Evolutionary conservation across 1,284 basidiomycete genomes (phyloP).

Genomic region (Anthracocystis panici-leucophaei): DNA sequence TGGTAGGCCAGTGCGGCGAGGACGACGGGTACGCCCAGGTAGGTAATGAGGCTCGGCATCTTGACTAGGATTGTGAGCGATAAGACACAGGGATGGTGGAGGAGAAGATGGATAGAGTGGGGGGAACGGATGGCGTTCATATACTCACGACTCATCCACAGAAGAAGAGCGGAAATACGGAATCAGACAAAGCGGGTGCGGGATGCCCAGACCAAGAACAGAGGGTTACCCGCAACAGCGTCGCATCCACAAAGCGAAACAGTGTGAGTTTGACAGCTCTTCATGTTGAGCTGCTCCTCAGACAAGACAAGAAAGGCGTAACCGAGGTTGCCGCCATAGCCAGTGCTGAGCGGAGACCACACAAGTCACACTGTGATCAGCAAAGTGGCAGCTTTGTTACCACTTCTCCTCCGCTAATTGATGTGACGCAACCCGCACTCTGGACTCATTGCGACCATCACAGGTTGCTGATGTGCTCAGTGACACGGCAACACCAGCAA

Average conservation of each 20-base stretch:
- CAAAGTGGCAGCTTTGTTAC: too few relatives aligned
- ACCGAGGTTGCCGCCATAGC: too few relatives aligned
- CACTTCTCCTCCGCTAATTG: too few relatives aligned
- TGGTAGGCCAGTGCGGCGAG: slow-evolving; percentile 44
- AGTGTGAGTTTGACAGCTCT: background rate
- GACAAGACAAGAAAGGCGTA: too few relatives aligned
- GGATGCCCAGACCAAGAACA: background rate
- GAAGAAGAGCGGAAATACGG: background rate
- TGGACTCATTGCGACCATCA: too few relatives aligned
- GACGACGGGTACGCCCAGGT: slow-evolving; percentile 34
- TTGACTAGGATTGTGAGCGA: background rate
- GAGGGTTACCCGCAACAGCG: background rate
- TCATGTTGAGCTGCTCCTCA: background rate
- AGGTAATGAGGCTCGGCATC: slow-evolving; percentile 42
- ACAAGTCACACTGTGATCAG: too few relatives aligned
- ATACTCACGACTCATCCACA: background rate
- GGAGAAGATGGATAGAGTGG: background rate
- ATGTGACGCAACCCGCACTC: too few relatives aligned
- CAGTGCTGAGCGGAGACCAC: too few relatives aligned
- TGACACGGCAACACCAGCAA: too few relatives aligned
- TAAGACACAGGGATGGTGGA: background rate
- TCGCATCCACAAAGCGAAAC: background rate
- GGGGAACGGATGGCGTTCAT: background rate
- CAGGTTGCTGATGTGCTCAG: too few relatives aligned
- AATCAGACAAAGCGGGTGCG: background rate